Conservation (phyloP, 148 eudicot species). For the Rheum nobile region DNA sequence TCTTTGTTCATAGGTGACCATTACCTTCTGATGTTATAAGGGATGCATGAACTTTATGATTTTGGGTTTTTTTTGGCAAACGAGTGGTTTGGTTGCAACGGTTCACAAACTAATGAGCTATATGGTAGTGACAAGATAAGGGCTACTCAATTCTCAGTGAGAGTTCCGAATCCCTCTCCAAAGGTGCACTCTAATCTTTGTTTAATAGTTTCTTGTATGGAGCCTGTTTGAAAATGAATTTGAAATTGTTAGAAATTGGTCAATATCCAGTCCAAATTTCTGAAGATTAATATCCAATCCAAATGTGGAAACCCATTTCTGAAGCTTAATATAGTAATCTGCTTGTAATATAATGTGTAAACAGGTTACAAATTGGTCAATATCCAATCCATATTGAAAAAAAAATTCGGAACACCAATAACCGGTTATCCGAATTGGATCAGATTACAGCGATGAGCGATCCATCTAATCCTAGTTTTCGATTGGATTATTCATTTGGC, state of each 20-base stretch:
- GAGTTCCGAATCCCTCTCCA: constrained; percentile 3
- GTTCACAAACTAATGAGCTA: not conserved
- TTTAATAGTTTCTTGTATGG: not conserved
- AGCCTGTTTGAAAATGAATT: not conserved
- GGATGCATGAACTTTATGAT: not conserved
- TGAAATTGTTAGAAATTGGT: not conserved
- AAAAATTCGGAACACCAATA: no score
- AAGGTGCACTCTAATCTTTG: constrained; percentile 3
- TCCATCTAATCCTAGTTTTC: no score
- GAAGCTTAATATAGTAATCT: not conserved
- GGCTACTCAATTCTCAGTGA: not conserved
- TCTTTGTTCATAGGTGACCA: not conserved
- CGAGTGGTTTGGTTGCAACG: constrained; percentile 1
- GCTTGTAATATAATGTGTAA: not conserved
- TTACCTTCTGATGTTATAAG: not conserved
- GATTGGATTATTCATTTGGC: no score
- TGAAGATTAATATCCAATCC: not conserved
- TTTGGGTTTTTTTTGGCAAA: not conserved
- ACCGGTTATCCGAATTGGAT: no score
- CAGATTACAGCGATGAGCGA: no score
- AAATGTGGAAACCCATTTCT: not conserved
- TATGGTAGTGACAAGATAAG: not conserved
- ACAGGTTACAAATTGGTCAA: not conserved
- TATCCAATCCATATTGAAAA: not conserved
- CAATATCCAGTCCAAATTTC: no score